Percentiles rank a stretch among this genome's conserved stretches.
Evolutionary conservation across 345 rosid species (phyloP).

Genomic region (Gossypium rotundifolium): DNA sequence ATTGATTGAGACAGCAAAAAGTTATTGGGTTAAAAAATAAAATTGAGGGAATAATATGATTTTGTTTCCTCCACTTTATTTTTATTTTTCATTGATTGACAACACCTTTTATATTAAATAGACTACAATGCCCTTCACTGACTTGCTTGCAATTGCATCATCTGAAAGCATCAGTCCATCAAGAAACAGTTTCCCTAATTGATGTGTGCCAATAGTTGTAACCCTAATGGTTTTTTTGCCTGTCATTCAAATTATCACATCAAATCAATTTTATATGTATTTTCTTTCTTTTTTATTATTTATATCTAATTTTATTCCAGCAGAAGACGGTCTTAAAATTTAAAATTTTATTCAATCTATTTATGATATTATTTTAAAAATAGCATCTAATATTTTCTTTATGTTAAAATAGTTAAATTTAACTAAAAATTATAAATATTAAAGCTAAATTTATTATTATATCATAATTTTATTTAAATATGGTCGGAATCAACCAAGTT

Average conservation of each 20-base stretch:
- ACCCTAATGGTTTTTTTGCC: neutral
- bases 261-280: no score
- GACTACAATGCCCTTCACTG: slow-evolving; percentile 30
- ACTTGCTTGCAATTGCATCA: slow-evolving; percentile 6
- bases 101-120: slow-evolving; percentile 30
- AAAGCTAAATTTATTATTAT: no score
- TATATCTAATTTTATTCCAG: no score
- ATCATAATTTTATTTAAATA: no score
- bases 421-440: no score
- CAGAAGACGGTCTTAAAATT: no score
- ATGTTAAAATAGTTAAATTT: no score
- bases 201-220: neutral
- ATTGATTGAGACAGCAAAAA: slow-evolving; percentile 30
- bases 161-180: slow-evolving; percentile 16
- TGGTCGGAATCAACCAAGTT: no score
- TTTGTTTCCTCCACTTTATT: slow-evolving; percentile 25
- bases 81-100: slow-evolving; percentile 39
- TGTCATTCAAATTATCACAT: neutral
- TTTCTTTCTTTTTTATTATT: no score
- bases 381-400: no score
- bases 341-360: no score
- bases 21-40: slow-evolving; percentile 17
- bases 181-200: neutral
- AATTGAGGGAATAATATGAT: slow-evolving; percentile 36
- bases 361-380: no score